These are phyloP conservation scores for Boechera stricta DNA, from an alignment of 345 rosid species.

Conservation along the genomic window DNA sequence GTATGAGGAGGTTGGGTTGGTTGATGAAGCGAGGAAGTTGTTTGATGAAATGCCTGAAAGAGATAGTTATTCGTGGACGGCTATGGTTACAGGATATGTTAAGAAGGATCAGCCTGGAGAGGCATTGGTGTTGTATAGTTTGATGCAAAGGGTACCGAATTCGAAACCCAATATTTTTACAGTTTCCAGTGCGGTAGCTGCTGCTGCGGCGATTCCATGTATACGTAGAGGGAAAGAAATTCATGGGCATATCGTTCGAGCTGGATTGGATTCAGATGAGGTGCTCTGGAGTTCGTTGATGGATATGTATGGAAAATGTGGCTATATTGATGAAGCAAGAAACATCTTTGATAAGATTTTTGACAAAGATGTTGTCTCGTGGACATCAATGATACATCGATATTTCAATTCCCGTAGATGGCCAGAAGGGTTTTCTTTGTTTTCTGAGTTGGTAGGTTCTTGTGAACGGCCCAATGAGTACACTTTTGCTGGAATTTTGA, in stretches of 20 bases:
- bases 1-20: slow-evolving; percentile 56
- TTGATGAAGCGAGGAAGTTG: slow-evolving; percentile 62
- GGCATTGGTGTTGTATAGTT: slow-evolving; percentile 60
- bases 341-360: slow-evolving; percentile 65
- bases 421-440: slow-evolving; percentile 72
- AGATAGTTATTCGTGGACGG: slow-evolving; percentile 90
- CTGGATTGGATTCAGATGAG: slow-evolving; percentile 79
- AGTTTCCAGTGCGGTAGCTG: slow-evolving; percentile 70
- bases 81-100: slow-evolving; percentile 79
- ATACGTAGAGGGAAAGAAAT: slow-evolving; percentile 71
- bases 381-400: slow-evolving; percentile 87
- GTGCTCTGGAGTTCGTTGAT: slow-evolving; percentile 89
- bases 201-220: slow-evolving; percentile 68
- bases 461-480: slow-evolving; percentile 67
- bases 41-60: slow-evolving; percentile 85
- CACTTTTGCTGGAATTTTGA: slow-evolving; percentile 78
- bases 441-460: slow-evolving; percentile 60
- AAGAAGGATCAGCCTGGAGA: slow-evolving; percentile 58
- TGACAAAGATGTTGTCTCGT: slow-evolving; percentile 75
- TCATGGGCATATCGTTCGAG: slow-evolving; percentile 71
- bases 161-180: slow-evolving; percentile 62
- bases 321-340: slow-evolving; percentile 76
- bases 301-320: slow-evolving; percentile 92
- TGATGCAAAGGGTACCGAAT: slow-evolving; percentile 52
- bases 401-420: slow-evolving; percentile 69